phyloP scores from a whole-genome alignment of 306 rosid genomes.

The Quillaja saponaria region DNA sequence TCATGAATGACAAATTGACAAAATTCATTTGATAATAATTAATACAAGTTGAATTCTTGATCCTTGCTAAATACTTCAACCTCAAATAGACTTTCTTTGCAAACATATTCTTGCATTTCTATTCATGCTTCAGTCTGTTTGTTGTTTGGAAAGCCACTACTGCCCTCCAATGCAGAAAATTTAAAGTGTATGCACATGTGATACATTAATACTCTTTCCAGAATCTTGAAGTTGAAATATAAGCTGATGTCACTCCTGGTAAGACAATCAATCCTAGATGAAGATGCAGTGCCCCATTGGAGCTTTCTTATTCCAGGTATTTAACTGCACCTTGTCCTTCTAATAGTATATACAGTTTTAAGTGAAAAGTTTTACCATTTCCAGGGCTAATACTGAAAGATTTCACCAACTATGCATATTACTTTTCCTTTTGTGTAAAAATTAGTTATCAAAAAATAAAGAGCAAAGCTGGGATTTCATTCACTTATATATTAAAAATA shows the following conservation, averaged over 20 bases:
- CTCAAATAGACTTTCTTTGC: slow-evolving; percentile 10
- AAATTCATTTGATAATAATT: slow-evolving; percentile 3
- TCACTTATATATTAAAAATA: slow-evolving; percentile 3
- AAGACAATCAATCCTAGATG: background rate
- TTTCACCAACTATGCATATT: too few relatives aligned
- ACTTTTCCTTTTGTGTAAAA: background rate
- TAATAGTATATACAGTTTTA: background rate
- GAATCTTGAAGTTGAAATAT: slow-evolving; percentile 5
- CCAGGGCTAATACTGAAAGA: too few relatives aligned
- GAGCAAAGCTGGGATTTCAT: slow-evolving; percentile 4
- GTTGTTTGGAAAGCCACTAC: slow-evolving; percentile 11
- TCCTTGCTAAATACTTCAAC: slow-evolving; percentile 17
- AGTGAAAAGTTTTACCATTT: background rate
- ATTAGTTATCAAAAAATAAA: background rate
- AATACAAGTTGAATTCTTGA: slow-evolving; percentile 11
- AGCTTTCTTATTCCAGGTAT: background rate
- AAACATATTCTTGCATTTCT: slow-evolving; percentile 24
- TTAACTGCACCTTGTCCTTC: background rate
- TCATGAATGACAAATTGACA: slow-evolving; percentile 13
- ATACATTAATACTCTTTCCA: background rate
- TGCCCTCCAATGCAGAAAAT: too few relatives aligned
- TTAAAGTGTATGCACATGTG: background rate
- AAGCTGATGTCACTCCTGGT: background rate
- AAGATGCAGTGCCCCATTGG: background rate
- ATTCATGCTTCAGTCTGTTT: slow-evolving; percentile 6